Evolutionary conservation across 352 stramenopile genomes (phyloP).

Genomic region (Globisporangium solare): DNA sequence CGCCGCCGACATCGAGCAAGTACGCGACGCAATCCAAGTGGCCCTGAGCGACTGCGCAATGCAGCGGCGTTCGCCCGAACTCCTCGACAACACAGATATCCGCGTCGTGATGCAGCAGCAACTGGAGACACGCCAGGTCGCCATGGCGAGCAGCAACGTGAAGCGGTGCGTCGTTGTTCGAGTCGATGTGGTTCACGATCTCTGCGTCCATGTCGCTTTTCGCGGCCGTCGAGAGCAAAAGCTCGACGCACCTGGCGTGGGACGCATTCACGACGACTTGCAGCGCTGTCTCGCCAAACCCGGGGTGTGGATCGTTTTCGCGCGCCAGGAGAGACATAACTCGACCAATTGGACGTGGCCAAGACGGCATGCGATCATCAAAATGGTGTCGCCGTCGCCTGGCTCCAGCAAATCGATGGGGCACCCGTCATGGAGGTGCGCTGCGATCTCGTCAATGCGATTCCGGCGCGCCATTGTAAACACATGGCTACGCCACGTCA

Average conservation of each 20-base stretch:
- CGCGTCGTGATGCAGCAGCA: conserved; percentile 72
- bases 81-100: conserved; percentile 82
- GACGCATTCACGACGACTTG: conserved; percentile 68
- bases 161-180: conserved; percentile 72
- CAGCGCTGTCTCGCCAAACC: conserved; percentile 80
- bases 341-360: conserved; percentile 64
- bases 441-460: conserved; percentile 33
- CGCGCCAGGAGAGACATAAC: conserved; percentile 63
- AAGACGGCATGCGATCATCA: conserved; percentile 71
- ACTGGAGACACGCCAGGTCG: conserved; percentile 64
- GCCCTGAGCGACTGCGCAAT: conserved; percentile 61
- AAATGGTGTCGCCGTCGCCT: conserved; percentile 64
- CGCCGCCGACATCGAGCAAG: conserved; percentile 75
- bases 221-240: conserved; percentile 66
- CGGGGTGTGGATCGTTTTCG: conserved; percentile 85
- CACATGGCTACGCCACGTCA: conserved; percentile 49
- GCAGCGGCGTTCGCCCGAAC: conserved; percentile 73
- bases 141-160: conserved; percentile 70
- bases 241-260: conserved; percentile 49
- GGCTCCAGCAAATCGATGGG: conserved; percentile 75
- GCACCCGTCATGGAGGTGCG: conserved; percentile 56
- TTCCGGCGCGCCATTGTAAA: conserved; percentile 52
- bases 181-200: conserved; percentile 85
- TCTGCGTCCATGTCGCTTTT: conserved; percentile 85
- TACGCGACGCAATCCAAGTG: conserved; percentile 73